These are phyloP conservation scores for Penicillium lagena DNA, from an alignment of 495 filamentous ascomycete species.

Conservation along the genomic window DNA sequence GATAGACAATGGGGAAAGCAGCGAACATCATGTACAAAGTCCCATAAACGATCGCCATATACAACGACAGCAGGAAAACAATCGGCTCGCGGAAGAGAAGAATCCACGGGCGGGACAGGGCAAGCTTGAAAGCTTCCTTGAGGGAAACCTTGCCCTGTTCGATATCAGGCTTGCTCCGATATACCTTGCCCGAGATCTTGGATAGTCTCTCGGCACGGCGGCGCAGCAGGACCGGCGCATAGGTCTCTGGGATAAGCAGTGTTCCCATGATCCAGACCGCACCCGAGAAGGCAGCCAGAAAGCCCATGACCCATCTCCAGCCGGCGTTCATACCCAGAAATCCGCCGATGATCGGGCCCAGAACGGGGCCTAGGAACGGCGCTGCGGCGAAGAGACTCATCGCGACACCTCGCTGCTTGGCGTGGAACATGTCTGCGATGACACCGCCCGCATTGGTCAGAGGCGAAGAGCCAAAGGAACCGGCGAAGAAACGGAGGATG, in stretches of 20 bases:
- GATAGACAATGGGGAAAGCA: constrained; percentile 74
- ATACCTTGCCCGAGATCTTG: constrained; percentile 51
- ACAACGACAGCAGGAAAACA: constrained; percentile 58
- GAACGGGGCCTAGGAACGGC: constrained; percentile 63
- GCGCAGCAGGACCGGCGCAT: constrained; percentile 52
- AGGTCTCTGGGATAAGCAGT: constrained; percentile 54
- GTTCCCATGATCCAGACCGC: constrained; percentile 49
- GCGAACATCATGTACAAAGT: constrained; percentile 82
- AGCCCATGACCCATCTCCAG: constrained; percentile 65
- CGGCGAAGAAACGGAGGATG: constrained; percentile 72
- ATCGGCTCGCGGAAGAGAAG: constrained; percentile 51
- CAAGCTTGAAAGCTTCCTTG: constrained; percentile 32
- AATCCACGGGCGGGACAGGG: constrained; percentile 44
- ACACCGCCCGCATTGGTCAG: constrained; percentile 70
- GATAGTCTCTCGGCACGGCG: constrained; percentile 46
- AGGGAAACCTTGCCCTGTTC: constrained; percentile 34
- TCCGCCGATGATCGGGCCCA: constrained; percentile 56
- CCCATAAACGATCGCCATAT: constrained; percentile 70
- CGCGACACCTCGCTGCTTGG: constrained; percentile 57
- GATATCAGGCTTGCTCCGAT: constrained; percentile 40
- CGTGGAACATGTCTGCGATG: constrained; percentile 68
- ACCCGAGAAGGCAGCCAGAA: constrained; percentile 45
- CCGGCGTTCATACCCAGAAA: constrained; percentile 54
- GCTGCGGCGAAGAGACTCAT: constrained; percentile 58
- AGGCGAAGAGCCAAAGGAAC: constrained; percentile 69